Conservation (phyloP, 75 land plant genomes). For the Cunninghamia lanceolata region DNA sequence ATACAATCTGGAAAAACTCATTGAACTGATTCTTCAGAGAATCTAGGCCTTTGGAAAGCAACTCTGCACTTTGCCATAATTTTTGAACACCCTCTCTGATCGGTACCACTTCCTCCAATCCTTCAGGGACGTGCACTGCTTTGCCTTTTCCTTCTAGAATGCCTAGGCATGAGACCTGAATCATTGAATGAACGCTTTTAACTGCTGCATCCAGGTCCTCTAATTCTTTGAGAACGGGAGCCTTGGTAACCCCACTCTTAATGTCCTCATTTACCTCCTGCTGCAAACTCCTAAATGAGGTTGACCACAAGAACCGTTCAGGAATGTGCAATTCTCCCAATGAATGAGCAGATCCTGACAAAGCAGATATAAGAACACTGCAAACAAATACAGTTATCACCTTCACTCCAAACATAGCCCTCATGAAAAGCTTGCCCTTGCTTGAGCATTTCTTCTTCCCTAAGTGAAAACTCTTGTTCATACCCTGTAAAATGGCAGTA, state of each 20-base stretch:
- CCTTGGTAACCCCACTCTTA: conserved; percentile 1
- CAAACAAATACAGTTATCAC: conserved; percentile 51
- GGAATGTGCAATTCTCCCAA: conserved; percentile 33
- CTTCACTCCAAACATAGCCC: conserved; percentile 60
- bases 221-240: background rate
- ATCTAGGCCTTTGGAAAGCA: conserved; percentile 2
- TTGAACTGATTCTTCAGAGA: background rate
- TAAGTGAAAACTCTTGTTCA: conserved; percentile 26
- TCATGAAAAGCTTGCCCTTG: conserved; percentile 58
- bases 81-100: background rate
- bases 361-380: conserved; percentile 37
- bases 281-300: conserved; percentile 36
- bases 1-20: background rate
- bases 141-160: background rate
- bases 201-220: background rate
- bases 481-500: conserved; percentile 30
- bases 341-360: conserved; percentile 32
- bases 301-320: conserved; percentile 37
- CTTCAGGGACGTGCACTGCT: background rate
- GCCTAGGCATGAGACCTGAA: background rate
- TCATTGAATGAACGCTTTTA: background rate
- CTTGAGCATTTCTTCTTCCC: conserved; percentile 43
- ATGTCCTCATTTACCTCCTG: conserved; percentile 39
- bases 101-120: background rate
- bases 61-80: background rate